Evolutionary conservation across 768 basidiomycete genomes (phyloP).

Genomic region (Phlegmacium glaucopus): DNA sequence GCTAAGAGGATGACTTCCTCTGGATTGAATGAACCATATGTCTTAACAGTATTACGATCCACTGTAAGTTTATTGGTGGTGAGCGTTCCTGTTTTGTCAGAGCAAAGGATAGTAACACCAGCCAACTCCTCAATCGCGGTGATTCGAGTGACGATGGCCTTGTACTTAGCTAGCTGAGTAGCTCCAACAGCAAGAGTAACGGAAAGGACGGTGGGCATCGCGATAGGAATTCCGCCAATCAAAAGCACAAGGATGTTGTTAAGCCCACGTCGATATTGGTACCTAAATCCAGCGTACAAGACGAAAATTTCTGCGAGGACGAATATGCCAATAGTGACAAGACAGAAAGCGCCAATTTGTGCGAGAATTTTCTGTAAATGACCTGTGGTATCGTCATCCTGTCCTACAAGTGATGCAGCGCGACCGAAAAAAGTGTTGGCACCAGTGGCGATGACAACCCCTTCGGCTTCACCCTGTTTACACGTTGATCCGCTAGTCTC

Average conservation of each 20-base stretch:
- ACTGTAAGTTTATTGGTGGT: constrained; percentile 99
- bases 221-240: constrained; percentile 99
- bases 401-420: constrained; percentile 94
- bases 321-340: constrained; percentile 94
- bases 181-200: constrained; percentile 99
- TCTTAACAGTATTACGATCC: constrained; percentile 86
- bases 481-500: constrained; percentile 75
- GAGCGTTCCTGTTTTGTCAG: constrained; percentile 97
- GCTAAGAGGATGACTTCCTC: constrained; percentile 93
- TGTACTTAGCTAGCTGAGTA: constrained; percentile 98
- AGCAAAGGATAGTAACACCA: constrained; percentile 97
- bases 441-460: constrained; percentile 97
- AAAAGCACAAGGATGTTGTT: constrained; percentile 97
- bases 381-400: constrained; percentile 96
- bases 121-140: constrained; percentile 98
- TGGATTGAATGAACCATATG: constrained; percentile 82
- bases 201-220: constrained; percentile 98
- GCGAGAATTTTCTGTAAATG: constrained; percentile 99
- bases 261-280: constrained; percentile 89
- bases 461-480: constrained; percentile 99
- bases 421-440: constrained; percentile 99
- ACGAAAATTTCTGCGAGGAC: constrained; percentile 92
- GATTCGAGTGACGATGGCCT: constrained; percentile 99
- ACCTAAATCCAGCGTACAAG: constrained; percentile 90
- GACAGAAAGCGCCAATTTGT: constrained; percentile 96